Conservation (phyloP, 2,329 filamentous ascomycete species). For the Fusarium sp. region DNA sequence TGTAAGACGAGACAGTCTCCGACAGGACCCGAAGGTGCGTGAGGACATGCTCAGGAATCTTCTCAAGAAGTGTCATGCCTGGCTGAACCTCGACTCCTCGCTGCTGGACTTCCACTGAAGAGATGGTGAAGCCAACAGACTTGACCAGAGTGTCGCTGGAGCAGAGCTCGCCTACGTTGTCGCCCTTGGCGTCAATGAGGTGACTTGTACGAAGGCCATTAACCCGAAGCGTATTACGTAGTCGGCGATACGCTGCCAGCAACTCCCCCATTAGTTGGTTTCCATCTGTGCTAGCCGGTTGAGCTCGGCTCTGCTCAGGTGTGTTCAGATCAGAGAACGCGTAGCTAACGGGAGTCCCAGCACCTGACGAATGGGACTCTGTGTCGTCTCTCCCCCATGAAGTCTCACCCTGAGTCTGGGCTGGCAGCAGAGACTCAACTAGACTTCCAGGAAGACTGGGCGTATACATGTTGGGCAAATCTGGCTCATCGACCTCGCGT, state of each 20-base stretch:
- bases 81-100: constrained; percentile 84
- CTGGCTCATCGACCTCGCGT: constrained; percentile 52
- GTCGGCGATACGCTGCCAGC: constrained; percentile 72
- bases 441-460: constrained; percentile 58
- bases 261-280: constrained; percentile 66
- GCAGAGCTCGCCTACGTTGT: constrained; percentile 62
- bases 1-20: constrained; percentile 90
- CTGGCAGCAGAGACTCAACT: constrained; percentile 56
- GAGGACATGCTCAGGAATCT: constrained; percentile 85
- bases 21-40: constrained; percentile 90
- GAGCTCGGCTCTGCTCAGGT: constrained; percentile 43
- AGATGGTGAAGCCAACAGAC: constrained; percentile 86
- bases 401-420: constrained; percentile 56
- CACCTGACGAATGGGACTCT: constrained; percentile 50
- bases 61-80: constrained; percentile 84
- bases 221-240: constrained; percentile 71
- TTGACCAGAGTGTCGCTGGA: constrained; percentile 74
- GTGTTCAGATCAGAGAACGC: constrained; percentile 56
- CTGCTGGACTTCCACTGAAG: constrained; percentile 91
- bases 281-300: constrained; percentile 31
- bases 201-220: constrained; percentile 66
- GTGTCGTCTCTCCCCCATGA: constrained; percentile 60
- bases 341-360: constrained; percentile 61
- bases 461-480: constrained; percentile 51
- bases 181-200: constrained; percentile 49